Base-by-base conservation (phyloP, 164 flowering plant genomes). In the Macadamia tetraphylla region DNA sequence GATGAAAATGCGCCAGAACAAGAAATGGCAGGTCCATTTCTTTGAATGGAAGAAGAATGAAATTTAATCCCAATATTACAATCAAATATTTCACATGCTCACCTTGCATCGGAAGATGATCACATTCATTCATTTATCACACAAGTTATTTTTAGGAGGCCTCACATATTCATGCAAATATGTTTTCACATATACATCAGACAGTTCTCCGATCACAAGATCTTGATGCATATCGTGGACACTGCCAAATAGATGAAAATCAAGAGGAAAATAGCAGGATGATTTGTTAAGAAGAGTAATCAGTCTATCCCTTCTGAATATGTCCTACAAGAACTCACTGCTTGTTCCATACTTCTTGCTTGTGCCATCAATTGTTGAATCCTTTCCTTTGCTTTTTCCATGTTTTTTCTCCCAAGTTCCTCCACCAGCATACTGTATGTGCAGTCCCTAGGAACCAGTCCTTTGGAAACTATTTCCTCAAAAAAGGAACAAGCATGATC, bases 401-500 rank as follows among this genome's bases (percentile, higher is more conserved):
- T 78, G 31, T 73, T 76, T 55, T 74, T 79, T 63, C 62, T 70
- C 63, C 79, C 88, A 58, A 88, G 84, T 66, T 75, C 72, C 62
- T 77, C 60, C 68, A 73, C 71, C 68, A 88, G 59, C 74, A 71
- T 61, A 56, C 65, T 71, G 65, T 70, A 78, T 12, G 81, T 79
- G 65, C 71, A 11, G 13, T 74, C 70, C 59, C 58, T 67, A 0
- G 87, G 91, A 67, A 78, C 67, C 64, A 82, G 60, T 48, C 88
- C 92, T 72, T 81, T 87, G 62, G 64, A 70, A 29, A 86, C 78
- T 80, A 78, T 74, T 67, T 87, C 88, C 73, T 83, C 81, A 64
- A 87, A 84, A 78, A 83, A 85, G 58, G 67, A 60, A 71, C 86
- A 82, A 74, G 91, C 86, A 1, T 70, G 76, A 18, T 80, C 81